Evolutionary conservation across 805 yeast genomes (phyloP).

Genomic region (Candida ovalis): DNA sequence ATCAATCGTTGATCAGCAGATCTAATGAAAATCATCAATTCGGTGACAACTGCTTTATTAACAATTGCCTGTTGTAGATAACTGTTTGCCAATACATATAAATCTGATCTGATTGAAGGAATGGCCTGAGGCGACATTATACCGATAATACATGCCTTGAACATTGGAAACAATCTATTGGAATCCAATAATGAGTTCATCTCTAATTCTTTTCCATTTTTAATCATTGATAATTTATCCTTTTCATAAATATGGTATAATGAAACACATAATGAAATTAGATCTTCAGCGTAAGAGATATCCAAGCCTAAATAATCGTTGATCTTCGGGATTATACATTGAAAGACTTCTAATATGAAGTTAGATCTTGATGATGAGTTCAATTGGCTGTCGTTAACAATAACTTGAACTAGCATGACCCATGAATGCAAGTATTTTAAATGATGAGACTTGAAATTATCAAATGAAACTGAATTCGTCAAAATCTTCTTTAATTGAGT

Average conservation of each 20-base stretch:
- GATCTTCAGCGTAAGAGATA: constrained; percentile 64
- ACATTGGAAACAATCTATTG: constrained; percentile 59
- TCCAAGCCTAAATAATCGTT: constrained; percentile 69
- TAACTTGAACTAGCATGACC: constrained; percentile 73
- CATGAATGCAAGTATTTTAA: constrained; percentile 71
- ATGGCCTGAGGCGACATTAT: constrained; percentile 68
- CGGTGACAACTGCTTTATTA: constrained; percentile 40
- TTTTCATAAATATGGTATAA: constrained; percentile 60
- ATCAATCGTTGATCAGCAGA: constrained; percentile 58
- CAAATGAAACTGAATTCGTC: constrained; percentile 42
- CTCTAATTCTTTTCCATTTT: constrained; percentile 29
- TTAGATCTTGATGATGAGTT: constrained; percentile 43
- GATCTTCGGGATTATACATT: constrained; percentile 69
- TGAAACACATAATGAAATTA: constrained; percentile 71
- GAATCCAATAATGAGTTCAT: constrained; percentile 37
- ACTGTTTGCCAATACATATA: constrained; percentile 69
- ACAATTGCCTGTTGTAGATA: constrained; percentile 51
- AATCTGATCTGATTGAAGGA: constrained; percentile 65
- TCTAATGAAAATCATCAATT: constrained; percentile 50
- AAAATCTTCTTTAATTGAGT: constrained; percentile 35
- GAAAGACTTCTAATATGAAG: constrained; percentile 74
- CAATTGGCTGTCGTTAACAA: constrained; percentile 60
- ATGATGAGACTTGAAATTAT: constrained; percentile 49
- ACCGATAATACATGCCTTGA: constrained; percentile 72
- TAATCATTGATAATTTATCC: constrained; percentile 27